phyloP scores from a whole-genome alignment of 2,329 filamentous ascomycete genomes.

The Amesomyces nigricolor region DNA sequence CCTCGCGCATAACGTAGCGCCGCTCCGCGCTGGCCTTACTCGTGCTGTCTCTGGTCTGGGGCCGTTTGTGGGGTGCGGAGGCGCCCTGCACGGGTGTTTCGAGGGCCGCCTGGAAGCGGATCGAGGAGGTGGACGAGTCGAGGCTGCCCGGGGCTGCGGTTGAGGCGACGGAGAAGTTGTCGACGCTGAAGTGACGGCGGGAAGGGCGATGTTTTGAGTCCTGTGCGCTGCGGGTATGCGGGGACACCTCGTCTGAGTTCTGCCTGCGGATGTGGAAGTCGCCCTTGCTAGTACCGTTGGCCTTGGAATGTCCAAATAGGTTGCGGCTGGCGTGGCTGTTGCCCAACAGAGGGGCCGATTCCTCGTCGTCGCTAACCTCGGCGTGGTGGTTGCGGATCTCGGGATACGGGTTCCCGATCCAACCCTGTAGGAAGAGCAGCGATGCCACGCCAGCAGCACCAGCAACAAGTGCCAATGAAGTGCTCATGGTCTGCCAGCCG shows the following conservation, averaged over 20 bases:
- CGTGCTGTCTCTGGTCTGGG: constrained; percentile 1
- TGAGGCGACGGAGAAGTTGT: constrained; percentile 24
- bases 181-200: constrained; percentile 26
- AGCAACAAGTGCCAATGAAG: constrained; percentile 14
- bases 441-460: constrained; percentile 12
- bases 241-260: constrained; percentile 11
- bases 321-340: background rate
- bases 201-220: constrained; percentile 13
- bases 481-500: constrained; percentile 21
- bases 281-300: background rate
- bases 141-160: constrained; percentile 16
- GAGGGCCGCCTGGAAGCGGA: constrained; percentile 25
- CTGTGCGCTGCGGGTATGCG: constrained; percentile 2
- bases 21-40: constrained; percentile 15
- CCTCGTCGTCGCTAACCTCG: constrained; percentile 16
- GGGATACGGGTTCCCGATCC: constrained; percentile 16
- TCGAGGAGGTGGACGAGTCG: constrained; percentile 18
- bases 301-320: background rate
- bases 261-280: background rate
- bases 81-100: constrained; percentile 13
- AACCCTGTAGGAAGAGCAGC: constrained; percentile 24
- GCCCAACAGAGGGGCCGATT: constrained; percentile 20
- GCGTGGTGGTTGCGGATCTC: background rate
- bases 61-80: background rate
- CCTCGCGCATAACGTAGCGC: constrained; percentile 26